These are phyloP conservation scores for Saccharomyces hybrid DNA, from an alignment of 1,139 yeast species.

Conservation along the genomic window DNA sequence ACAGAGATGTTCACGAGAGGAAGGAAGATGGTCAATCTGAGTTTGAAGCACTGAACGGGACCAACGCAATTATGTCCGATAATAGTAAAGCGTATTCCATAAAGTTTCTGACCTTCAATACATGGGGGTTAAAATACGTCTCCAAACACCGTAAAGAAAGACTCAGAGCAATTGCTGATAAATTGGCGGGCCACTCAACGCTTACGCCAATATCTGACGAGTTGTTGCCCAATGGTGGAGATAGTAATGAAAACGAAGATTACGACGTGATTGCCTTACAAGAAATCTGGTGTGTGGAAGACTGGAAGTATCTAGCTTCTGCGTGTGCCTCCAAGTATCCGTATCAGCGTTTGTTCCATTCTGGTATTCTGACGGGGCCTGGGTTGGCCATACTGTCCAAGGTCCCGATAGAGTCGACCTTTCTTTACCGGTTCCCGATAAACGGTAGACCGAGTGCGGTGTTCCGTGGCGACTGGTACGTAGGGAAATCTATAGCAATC, in stretches of 20 bases:
- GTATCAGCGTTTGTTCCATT: conserved; percentile 58
- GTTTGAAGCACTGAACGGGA: neutral
- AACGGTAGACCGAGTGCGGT: conserved; percentile 94
- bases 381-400: conserved; percentile 82
- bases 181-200: conserved; percentile 39
- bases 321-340: conserved; percentile 48
- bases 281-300: conserved; percentile 86
- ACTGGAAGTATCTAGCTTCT: conserved; percentile 58
- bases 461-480: conserved; percentile 94
- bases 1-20: neutral
- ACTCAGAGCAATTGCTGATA: conserved; percentile 64
- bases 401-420: conserved; percentile 73
- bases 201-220: conserved; percentile 6
- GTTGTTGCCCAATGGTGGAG: conserved; percentile 7
- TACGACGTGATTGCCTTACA: conserved; percentile 87
- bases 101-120: conserved; percentile 57
- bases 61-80: neutral
- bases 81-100: conserved; percentile 18
- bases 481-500: conserved; percentile 83
- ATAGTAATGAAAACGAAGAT: conserved; percentile 33
- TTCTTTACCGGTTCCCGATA: conserved; percentile 75
- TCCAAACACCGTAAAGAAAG: conserved; percentile 62
- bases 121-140: conserved; percentile 87
- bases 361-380: conserved; percentile 89
- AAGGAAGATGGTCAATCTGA: neutral